A percentile compares a stretch with the other conserved stretches of the same genome.
Conservation (phyloP, 2,329 filamentous ascomycete genomes). For the Diaporthe humulicola region DNA sequence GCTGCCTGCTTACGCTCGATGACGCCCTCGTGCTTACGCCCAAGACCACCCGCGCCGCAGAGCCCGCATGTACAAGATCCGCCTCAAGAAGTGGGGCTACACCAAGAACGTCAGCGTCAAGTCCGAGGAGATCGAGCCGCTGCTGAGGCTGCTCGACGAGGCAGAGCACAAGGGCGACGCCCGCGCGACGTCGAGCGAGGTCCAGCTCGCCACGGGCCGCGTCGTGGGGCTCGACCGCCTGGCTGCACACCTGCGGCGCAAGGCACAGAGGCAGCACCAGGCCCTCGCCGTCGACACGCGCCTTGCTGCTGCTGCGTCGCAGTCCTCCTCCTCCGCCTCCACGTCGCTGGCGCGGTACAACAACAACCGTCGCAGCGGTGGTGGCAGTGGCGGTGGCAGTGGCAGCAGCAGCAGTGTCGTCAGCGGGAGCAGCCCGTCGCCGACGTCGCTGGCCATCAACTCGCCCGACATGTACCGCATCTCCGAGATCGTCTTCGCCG, state of each 20-base stretch:
- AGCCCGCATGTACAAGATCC: constrained; percentile 40
- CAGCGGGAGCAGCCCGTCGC: constrained; percentile 26
- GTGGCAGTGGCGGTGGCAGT: background rate
- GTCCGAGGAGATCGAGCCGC: constrained; percentile 37
- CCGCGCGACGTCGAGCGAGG: constrained; percentile 35
- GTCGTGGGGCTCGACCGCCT: constrained; percentile 38
- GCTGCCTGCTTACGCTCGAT: constrained; percentile 13
- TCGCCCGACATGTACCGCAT: constrained; percentile 34
- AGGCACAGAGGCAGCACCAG: constrained; percentile 33
- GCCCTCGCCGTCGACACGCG: constrained; percentile 22
- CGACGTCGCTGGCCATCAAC: constrained; percentile 20
- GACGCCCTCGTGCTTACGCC: constrained; percentile 22
- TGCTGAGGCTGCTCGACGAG: constrained; percentile 38
- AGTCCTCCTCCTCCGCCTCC: background rate
- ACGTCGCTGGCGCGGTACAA: constrained; percentile 11
- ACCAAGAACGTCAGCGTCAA: constrained; percentile 40
- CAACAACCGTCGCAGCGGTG: background rate
- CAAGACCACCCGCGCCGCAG: constrained; percentile 13
- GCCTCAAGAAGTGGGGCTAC: constrained; percentile 41
- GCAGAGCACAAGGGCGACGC: constrained; percentile 36
- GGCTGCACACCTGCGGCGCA: constrained; percentile 39
- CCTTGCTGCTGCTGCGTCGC: constrained; percentile 3
- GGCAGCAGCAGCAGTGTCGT: background rate
- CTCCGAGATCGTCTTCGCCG: constrained; percentile 36
- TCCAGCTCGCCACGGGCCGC: constrained; percentile 37